These are phyloP conservation scores for Gynandropsis gynandra DNA, from an alignment of 345 rosid species.

Conservation along the genomic window DNA sequence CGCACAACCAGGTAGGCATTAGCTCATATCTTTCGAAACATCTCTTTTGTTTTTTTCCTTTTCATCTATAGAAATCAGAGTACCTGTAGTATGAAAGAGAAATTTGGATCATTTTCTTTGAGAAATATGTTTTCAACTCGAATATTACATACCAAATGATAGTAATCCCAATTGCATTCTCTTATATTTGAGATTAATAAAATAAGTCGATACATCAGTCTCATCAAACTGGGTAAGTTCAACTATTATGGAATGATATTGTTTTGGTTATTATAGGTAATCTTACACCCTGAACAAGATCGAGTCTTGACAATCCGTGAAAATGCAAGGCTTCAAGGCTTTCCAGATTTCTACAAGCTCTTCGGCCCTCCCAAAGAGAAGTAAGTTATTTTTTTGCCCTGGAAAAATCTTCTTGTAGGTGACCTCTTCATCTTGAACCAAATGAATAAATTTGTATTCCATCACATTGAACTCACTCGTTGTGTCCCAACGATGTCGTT, in stretches of 20 bases:
- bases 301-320: slow-evolving; percentile 60
- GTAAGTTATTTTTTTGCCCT: too few relatives aligned
- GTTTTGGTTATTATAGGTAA: slow-evolving; percentile 31
- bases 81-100: too few relatives aligned
- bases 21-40: background rate
- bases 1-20: slow-evolving; percentile 59
- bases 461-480: background rate
- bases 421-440: background rate
- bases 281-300: slow-evolving; percentile 59
- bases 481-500: background rate
- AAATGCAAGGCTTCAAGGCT: slow-evolving; percentile 71
- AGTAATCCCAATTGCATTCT: too few relatives aligned
- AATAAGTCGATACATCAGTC: background rate
- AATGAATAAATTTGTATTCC: background rate
- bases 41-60: too few relatives aligned
- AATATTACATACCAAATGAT: too few relatives aligned
- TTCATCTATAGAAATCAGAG: background rate
- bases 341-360: slow-evolving; percentile 56
- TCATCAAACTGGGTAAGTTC: background rate
- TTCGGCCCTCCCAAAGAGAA: slow-evolving; percentile 60
- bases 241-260: background rate
- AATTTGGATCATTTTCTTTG: too few relatives aligned
- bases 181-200: too few relatives aligned
- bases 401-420: background rate
- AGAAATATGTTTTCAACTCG: too few relatives aligned